A percentile compares a stretch with the other conserved stretches of the same genome.
phyloP scores from a whole-genome alignment of 192 early-diverging fungal genomes.

The Neocallimastix lanati region DNA sequence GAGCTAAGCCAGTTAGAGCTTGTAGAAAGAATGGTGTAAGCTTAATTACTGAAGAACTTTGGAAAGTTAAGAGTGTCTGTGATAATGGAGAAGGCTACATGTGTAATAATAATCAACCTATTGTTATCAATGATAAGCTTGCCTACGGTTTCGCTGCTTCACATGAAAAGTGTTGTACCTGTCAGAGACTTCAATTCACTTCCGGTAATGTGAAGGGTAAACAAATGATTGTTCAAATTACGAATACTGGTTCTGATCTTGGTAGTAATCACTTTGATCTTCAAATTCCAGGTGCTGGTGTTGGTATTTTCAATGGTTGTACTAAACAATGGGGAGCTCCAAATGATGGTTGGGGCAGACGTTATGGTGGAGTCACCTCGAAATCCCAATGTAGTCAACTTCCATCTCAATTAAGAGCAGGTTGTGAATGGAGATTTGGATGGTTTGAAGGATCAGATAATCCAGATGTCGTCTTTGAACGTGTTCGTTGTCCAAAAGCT shows the following conservation, averaged over 20 bases:
- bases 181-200: background rate
- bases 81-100: background rate
- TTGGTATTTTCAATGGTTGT: slow-evolving; percentile 4
- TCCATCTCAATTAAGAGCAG: background rate
- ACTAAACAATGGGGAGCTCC: slow-evolving; percentile 1
- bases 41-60: no score
- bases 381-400: background rate
- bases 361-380: background rate
- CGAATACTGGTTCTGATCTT: background rate
- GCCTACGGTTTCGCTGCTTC: slow-evolving; percentile 3
- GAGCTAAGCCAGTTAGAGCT: no score
- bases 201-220: background rate
- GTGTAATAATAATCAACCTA: background rate
- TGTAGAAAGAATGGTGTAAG: no score
- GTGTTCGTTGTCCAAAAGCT: background rate
- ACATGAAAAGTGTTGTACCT: background rate
- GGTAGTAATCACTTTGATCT: background rate
- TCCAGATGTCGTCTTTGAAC: background rate
- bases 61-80: no score
- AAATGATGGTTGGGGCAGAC: background rate
- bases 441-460: slow-evolving; percentile 1
- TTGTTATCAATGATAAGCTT: background rate
- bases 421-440: slow-evolving; percentile 1
- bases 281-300: slow-evolving; percentile 1
- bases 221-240: background rate